These are phyloP conservation scores for Fusarium sp. DNA, from an alignment of 2,329 filamentous ascomycete genomes.

Conservation along the genomic window DNA sequence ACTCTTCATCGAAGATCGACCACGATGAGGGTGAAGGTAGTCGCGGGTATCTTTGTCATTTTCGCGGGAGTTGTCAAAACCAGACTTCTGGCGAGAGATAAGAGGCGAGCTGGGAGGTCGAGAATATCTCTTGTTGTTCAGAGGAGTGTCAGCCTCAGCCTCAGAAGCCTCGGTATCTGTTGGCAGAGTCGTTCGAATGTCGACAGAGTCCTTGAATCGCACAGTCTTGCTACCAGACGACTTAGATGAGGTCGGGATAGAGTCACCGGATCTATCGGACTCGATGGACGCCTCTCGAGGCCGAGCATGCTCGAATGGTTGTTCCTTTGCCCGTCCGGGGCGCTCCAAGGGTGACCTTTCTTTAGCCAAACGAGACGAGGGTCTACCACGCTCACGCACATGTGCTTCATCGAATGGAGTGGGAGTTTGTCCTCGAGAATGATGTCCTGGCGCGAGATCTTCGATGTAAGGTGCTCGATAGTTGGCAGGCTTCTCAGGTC, in stretches of 20 bases:
- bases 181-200: conserved; percentile 29
- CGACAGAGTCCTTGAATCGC: conserved; percentile 40
- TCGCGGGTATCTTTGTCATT: not conserved
- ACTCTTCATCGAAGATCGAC: not conserved
- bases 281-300: conserved; percentile 22
- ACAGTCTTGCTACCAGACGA: conserved; percentile 43
- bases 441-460: conserved; percentile 32
- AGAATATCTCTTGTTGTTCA: not conserved
- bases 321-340: conserved; percentile 1
- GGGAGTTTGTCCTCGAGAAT: conserved; percentile 1
- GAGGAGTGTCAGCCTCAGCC: conserved; percentile 19
- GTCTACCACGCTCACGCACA: not conserved
- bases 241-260: conserved; percentile 35
- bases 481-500: not conserved
- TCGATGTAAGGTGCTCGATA: conserved; percentile 47
- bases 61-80: not conserved
- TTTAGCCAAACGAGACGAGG: conserved; percentile 4
- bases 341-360: conserved; percentile 15
- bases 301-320: not conserved
- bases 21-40: conserved; percentile 22
- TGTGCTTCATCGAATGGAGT: not conserved
- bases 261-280: conserved; percentile 35
- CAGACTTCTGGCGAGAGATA: conserved; percentile 15
- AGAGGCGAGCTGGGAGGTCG: conserved; percentile 29
- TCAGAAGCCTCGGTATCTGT: conserved; percentile 26